Evolutionary conservation across 768 basidiomycete species (phyloP), one percentile per base, ranked within the genome.

Genomic region (Lactarius trivialis): DNA sequence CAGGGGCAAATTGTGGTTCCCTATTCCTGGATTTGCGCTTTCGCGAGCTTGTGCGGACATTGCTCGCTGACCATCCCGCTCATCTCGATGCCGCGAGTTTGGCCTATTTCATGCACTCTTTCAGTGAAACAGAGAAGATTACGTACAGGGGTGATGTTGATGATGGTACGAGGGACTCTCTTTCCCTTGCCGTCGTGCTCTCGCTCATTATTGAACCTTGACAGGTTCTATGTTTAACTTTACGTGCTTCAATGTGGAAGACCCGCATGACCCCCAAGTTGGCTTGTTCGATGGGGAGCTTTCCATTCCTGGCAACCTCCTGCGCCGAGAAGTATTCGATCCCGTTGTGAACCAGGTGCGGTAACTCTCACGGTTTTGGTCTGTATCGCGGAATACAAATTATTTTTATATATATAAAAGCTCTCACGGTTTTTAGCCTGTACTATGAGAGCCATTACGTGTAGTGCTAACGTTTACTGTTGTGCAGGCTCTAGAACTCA

Each of bases 21-120:
- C 76, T 95, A 54, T 93, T 93, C 76, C 82, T 94, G 58, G 93
- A 94, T 75, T 76, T 94, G 51, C 82, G 91, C 64, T 94, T 94
- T 76, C 81, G 86, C 21, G 89, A 90, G 65, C 81, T 95, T 19
- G 85, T 95, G 56, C 82, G 82, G 72, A 88, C 79, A 26, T 81
- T 93, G 60, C 76, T 94, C 56, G 79, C 78, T n/a, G 86, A 90
- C 71, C 93, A 95, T 67, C 91, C 93, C 6, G 86, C 81, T 2
- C 92, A 95, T 72, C 81, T 93, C 11, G 91, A 94, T 70, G 76
- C 84, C 4, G 85, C 89, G 19, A 90, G 89, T 65, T 73, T 92
- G 68, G 90, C 90, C 5, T 90, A 89, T 76, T 93, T 93, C 72
- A 91, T 88, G 88, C 86, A 91, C 68, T 84, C 88, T 7, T 95